A percentile compares a stretch with the other conserved stretches of the same genome.
Conservation (phyloP, 2,329 filamentous ascomycete genomes). For the Arthroderma sp. region DNA sequence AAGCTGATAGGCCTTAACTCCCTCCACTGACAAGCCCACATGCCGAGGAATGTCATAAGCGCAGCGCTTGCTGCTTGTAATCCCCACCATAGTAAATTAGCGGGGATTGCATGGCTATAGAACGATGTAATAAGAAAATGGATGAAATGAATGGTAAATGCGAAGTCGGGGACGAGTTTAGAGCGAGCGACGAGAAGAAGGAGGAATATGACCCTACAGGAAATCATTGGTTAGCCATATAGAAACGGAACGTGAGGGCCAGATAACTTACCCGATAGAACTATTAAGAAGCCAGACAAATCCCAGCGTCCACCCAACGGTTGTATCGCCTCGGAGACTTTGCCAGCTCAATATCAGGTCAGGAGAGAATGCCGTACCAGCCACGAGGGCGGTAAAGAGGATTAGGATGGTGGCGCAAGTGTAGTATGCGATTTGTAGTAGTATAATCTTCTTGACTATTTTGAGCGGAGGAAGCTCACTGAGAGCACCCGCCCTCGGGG, state of each 20-base stretch:
- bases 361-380: slow-evolving; percentile 45
- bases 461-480: slow-evolving; percentile 53
- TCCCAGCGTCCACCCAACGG: slow-evolving; percentile 55
- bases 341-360: slow-evolving; percentile 52
- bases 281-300: slow-evolving; percentile 55
- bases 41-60: slow-evolving; percentile 57
- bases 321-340: slow-evolving; percentile 52
- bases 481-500: slow-evolving; percentile 51
- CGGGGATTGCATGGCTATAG: slow-evolving; percentile 64
- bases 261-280: slow-evolving; percentile 45
- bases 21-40: slow-evolving; percentile 84
- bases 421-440: slow-evolving; percentile 55
- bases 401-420: slow-evolving; percentile 47
- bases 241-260: not conserved
- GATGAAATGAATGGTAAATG: slow-evolving; percentile 72
- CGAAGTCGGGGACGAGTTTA: slow-evolving; percentile 91
- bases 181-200: slow-evolving; percentile 73
- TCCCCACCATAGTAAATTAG: slow-evolving; percentile 76
- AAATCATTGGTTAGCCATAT: not conserved
- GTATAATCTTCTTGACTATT: slow-evolving; percentile 52
- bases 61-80: slow-evolving; percentile 48
- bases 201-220: slow-evolving; percentile 63
- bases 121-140: slow-evolving; percentile 66
- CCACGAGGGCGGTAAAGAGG: slow-evolving; percentile 53
- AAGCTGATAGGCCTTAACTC: slow-evolving; percentile 84